phyloP scores from a whole-genome alignment of 2,329 filamentous ascomycete genomes.

The Botrytis medusae region DNA sequence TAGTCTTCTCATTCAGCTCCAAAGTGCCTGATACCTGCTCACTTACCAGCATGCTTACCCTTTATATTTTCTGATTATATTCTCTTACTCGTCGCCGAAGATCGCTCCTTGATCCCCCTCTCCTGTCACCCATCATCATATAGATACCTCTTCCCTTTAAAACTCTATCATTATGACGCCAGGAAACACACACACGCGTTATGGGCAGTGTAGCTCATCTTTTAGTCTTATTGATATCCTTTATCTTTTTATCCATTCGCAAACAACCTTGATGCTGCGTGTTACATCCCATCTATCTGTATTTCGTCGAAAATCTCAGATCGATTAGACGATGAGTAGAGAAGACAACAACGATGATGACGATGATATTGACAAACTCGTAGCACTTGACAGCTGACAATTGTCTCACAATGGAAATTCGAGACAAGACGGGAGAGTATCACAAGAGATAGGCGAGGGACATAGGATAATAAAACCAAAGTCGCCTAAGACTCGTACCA shows the following conservation, averaged over 20 bases:
- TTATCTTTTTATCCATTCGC: background rate
- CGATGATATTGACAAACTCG: background rate
- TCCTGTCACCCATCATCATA: background rate
- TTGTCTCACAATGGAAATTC: background rate
- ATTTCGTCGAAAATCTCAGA: background rate
- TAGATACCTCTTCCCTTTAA: background rate
- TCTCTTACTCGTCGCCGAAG: background rate
- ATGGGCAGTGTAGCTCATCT: background rate
- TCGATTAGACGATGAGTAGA: background rate
- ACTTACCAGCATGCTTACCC: background rate
- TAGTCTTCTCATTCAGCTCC: background rate
- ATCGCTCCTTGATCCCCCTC: background rate
- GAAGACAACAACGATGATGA: background rate
- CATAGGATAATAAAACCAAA: background rate
- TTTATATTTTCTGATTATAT: background rate
- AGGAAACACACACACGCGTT: background rate
- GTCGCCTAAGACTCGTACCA: background rate
- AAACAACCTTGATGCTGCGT: background rate
- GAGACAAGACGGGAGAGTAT: background rate
- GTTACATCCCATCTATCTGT: background rate
- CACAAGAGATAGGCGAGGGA: background rate
- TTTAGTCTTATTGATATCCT: background rate
- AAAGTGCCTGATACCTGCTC: background rate
- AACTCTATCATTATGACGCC: background rate
- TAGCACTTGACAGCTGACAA: background rate